Base-by-base conservation (phyloP, 2,329 filamentous ascomycete genomes). In the Alternaria sp. region DNA sequence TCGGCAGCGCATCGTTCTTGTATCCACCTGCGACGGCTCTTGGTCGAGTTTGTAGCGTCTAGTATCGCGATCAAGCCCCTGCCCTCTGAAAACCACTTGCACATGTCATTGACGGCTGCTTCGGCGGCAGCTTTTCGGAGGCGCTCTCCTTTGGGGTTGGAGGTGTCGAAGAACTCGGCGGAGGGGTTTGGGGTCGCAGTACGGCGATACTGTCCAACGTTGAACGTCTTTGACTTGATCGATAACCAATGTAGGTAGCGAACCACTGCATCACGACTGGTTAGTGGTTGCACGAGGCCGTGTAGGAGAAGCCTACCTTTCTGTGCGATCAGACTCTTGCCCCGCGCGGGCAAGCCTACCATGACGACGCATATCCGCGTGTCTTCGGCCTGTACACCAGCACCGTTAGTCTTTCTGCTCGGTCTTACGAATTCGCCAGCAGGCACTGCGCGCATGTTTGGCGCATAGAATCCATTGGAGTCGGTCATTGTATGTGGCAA, bases 321-420 rank as follows among this genome's bases (percentile, higher is more conserved):
- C 74, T 96, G 93, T 68, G 95, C 94, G 77, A 99, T 98, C 78
- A 97, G 88, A 82, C 92, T 97, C 85, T 99, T 99, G 74, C 95
- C 95, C 69, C 95, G 86, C 61, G 95, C 95, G 54, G 95, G 95
- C 76, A 99, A 84, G 67, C 95, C 95, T 60, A 99, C 95, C 95
- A 99, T 98, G 72, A 99, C 93, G 65, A 99, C 93, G 79, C 94
- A 98, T 82, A 99, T 96, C 78, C 91, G 92, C 61, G 92, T 94
- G 79, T 97, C 93, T 83, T 98, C 94, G 71, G 91, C 91, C 91
- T 96, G 90, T 66, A 93, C 85, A 73, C 89, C 90, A 71, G 86
- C 81, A 67, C 90, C 88, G 77, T 83, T 84, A 81, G 81, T 80
- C 70, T 74, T 80, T 69, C 73, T 75, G 65, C 72, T 72, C 54